Evolutionary conservation across 495 filamentous ascomycete genomes (phyloP).

Genomic region (Hypoxylon lienhwacheense): DNA sequence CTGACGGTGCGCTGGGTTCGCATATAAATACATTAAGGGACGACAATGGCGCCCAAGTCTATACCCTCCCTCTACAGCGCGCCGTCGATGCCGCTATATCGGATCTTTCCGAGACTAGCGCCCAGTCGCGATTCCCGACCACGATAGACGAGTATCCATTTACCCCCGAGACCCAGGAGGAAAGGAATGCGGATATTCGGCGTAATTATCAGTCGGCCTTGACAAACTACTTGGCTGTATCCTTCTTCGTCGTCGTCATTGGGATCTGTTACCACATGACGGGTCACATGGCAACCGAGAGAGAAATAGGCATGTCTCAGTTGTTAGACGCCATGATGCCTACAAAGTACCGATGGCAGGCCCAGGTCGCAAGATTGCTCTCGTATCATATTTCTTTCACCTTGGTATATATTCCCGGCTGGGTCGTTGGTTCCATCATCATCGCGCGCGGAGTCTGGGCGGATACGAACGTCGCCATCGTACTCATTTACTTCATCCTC

Average conservation of each 20-base stretch:
- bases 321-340: constrained; percentile 83
- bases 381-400: constrained; percentile 71
- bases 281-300: constrained; percentile 73
- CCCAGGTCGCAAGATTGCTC: constrained; percentile 66
- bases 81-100: constrained; percentile 75
- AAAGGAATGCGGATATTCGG: constrained; percentile 63
- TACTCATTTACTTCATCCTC: constrained; percentile 65
- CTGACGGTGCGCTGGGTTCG: constrained; percentile 61
- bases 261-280: constrained; percentile 75
- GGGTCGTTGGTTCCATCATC: constrained; percentile 68
- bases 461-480: constrained; percentile 58
- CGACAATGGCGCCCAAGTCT: constrained; percentile 71
- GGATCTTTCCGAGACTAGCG: constrained; percentile 45
- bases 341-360: constrained; percentile 63
- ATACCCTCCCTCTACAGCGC: constrained; percentile 74
- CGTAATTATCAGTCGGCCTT: constrained; percentile 67
- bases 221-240: constrained; percentile 66
- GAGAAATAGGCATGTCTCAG: constrained; percentile 77
- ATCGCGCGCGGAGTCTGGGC: constrained; percentile 63
- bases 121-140: constrained; percentile 46
- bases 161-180: constrained; percentile 65
- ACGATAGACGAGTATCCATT: constrained; percentile 69
- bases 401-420: constrained; percentile 67
- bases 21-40: constrained; percentile 60
- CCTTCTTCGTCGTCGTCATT: constrained; percentile 68